Base-by-base conservation (phyloP, 805 yeast species). In the Lipomyces japonicus region DNA sequence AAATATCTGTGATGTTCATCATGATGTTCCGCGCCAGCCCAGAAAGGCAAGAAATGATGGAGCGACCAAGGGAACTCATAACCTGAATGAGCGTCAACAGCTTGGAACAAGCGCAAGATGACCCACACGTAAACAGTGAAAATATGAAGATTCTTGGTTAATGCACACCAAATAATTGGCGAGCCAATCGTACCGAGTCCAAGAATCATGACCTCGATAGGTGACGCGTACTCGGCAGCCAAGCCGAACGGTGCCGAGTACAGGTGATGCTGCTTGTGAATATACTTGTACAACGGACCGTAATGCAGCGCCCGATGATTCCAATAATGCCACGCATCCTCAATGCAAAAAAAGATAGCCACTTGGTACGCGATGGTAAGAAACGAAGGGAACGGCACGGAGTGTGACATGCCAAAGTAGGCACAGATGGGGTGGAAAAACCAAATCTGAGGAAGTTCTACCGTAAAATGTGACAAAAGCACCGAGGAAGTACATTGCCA, bases 201-300 rank as follows among this genome's bases (percentile, higher is more conserved):
- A 55, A 91, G 74, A 45, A 87, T 75, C 73, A 86, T 79, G 30
- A 91, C 95, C 72, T 91, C 98, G 26, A 85, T 76, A 16, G 98
- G 97, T 66, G 91, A 97, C 28, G 97, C 97, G 68, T 91, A 91
- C 73, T 91, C 98, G 42, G 97, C 97, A 53, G 97, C 83, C 51
- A 91, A 73, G 34, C 98, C 98, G 65, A 91, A 91, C 40, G 98
- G 98, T 39, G 97, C 97, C 21, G 97, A 96, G 68, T 90, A 91
- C 69, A 90, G 82, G 73, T 91, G 98, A 71, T 91, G 98, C 75
- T 89, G 96, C 73, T 91, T 91, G 76, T 91, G 98, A 62, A 91
- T 87, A 68, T 83, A 79, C 73, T 86, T 88, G 79, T 91, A 91
- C 68, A 93, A 86, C 54, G 80, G 76, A 47, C 95, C 95, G 67